A percentile compares a stretch with the other conserved stretches of the same genome.
These are phyloP conservation scores for Hemerocallis citrina DNA, from an alignment of 106 monocot genomes.

Conservation along the genomic window DNA sequence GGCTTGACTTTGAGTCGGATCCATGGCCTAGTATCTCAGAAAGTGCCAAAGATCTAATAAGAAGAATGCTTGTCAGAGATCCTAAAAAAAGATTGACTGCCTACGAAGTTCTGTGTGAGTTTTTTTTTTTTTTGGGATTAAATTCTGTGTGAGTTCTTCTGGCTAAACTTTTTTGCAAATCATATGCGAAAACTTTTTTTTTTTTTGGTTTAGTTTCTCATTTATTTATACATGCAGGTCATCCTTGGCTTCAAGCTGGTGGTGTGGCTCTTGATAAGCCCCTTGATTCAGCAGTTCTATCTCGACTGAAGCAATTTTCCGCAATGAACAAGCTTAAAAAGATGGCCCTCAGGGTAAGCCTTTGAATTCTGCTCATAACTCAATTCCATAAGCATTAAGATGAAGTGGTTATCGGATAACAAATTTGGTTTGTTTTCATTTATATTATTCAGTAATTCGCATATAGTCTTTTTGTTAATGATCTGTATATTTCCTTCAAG, in stretches of 20 bases:
- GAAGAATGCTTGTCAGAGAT: constrained; percentile 30
- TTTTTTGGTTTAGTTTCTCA: neutral
- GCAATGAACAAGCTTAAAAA: constrained; percentile 32
- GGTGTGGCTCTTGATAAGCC: constrained; percentile 26
- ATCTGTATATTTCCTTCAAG: too few relatives aligned
- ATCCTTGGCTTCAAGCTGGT: constrained; percentile 26
- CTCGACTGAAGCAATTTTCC: constrained; percentile 25
- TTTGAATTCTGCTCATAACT: neutral
- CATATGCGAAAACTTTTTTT: too few relatives aligned
- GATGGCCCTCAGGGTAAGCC: constrained; percentile 28
- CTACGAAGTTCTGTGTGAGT: constrained; percentile 30
- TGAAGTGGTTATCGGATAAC: too few relatives aligned
- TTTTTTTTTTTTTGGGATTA: neutral
- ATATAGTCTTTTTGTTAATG: too few relatives aligned
- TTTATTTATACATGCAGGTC: constrained; percentile 11
- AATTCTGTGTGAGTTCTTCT: neutral
- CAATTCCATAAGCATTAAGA: too few relatives aligned
- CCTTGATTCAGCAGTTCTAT: constrained; percentile 28
- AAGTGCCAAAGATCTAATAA: constrained; percentile 26
- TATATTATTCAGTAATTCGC: too few relatives aligned
- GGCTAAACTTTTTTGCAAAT: too few relatives aligned
- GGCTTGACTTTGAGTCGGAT: constrained; percentile 27
- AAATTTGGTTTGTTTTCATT: too few relatives aligned
- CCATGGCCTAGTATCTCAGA: constrained; percentile 33
- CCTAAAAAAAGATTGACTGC: constrained; percentile 20